A percentile compares a stretch with the other conserved stretches of the same genome.
These are phyloP conservation scores for Maudiozyma barnettii DNA, from an alignment of 805 yeast genomes.

Conservation along the genomic window DNA sequence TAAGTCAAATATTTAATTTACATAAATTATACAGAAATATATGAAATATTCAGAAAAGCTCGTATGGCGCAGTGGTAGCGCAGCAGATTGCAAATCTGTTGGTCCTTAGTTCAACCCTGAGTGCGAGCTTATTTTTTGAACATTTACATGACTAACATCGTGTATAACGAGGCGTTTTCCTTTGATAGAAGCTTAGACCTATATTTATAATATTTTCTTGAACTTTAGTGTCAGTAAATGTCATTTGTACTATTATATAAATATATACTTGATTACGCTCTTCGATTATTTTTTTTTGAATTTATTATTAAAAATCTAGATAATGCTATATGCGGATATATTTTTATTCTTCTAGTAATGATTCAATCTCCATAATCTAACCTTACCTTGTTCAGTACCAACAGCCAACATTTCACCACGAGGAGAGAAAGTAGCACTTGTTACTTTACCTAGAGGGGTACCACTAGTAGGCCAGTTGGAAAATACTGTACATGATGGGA, in stretches of 20 bases:
- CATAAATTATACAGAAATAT: no score
- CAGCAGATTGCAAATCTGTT: constrained; percentile 98
- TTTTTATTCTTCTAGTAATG: constrained; percentile 45
- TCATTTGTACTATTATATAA: no score
- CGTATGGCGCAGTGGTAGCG: constrained; percentile 97
- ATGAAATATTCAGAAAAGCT: constrained; percentile 27
- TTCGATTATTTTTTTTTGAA: background rate
- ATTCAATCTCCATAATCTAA: constrained; percentile 78
- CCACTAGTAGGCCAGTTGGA: constrained; percentile 96
- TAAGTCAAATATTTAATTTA: no score
- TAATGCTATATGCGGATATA: no score
- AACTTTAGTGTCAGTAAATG: no score
- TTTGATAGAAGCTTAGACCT: no score
- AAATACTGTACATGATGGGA: constrained; percentile 80
- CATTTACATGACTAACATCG: background rate
- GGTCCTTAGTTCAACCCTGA: constrained; percentile 97
- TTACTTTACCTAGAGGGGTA: constrained; percentile 93
- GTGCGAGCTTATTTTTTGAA: constrained; percentile 57
- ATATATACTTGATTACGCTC: no score
- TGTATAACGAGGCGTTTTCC: background rate
- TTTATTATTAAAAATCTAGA: background rate
- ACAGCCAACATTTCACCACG: constrained; percentile 73
- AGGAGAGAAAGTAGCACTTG: constrained; percentile 70
- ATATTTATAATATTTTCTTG: no score
- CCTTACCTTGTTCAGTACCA: constrained; percentile 87